phyloP scores from a whole-genome alignment of 352 stramenopile species.

The Globisporangium irregulare region DNA sequence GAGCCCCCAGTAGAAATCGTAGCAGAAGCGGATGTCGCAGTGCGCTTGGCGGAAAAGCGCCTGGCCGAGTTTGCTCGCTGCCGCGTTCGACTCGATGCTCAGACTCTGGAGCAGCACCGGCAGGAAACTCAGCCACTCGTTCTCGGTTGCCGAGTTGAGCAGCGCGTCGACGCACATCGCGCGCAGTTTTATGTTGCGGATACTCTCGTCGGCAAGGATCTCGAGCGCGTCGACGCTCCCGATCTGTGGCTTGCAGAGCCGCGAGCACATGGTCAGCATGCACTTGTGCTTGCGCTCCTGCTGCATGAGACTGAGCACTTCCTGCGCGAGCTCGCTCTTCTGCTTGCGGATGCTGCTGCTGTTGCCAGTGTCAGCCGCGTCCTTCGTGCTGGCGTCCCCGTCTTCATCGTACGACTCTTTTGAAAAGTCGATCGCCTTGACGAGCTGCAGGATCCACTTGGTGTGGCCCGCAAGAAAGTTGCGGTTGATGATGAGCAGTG shows the following conservation, averaged over 20 bases:
- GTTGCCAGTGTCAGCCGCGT: slow-evolving; percentile 17
- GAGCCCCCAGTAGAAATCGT: slow-evolving; percentile 83
- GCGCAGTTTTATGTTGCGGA: slow-evolving; percentile 55
- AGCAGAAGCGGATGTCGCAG: slow-evolving; percentile 79
- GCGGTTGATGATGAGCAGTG: slow-evolving; percentile 78
- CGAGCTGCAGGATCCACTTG: slow-evolving; percentile 83
- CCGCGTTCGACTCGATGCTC: slow-evolving; percentile 63
- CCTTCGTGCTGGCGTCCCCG: slow-evolving; percentile 1
- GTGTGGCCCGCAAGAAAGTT: slow-evolving; percentile 71
- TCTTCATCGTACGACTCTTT: slow-evolving; percentile 36
- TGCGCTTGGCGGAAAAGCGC: slow-evolving; percentile 69
- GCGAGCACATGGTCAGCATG: slow-evolving; percentile 87
- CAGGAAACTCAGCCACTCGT: slow-evolving; percentile 80
- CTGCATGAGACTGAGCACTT: slow-evolving; percentile 65
- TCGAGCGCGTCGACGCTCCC: slow-evolving; percentile 77
- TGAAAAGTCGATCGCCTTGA: slow-evolving; percentile 80
- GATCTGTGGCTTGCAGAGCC: slow-evolving; percentile 71
- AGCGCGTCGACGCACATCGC: slow-evolving; percentile 64
- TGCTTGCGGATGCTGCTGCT: not conserved
- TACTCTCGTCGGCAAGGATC: slow-evolving; percentile 66
- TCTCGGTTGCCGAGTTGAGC: slow-evolving; percentile 59
- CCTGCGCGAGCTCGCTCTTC: slow-evolving; percentile 31
- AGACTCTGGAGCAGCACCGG: slow-evolving; percentile 71
- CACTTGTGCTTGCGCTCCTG: slow-evolving; percentile 73
- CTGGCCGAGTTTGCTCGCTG: slow-evolving; percentile 61